Base-by-base conservation (phyloP, 345 rosid species). In the Murraya paniculata region DNA sequence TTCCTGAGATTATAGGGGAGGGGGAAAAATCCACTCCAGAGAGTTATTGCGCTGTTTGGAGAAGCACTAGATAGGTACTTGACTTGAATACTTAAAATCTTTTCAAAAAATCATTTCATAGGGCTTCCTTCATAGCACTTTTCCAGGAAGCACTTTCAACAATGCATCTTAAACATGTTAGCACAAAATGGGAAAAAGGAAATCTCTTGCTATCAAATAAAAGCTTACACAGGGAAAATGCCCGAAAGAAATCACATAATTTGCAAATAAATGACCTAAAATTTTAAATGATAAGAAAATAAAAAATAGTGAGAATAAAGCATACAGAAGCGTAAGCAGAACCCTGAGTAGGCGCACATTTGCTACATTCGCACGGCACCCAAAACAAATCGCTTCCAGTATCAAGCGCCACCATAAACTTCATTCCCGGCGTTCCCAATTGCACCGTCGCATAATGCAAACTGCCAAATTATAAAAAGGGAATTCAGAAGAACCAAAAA, bases 351-450 rank as follows among this genome's bases (percentile, higher is more conserved):
- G 97, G 86, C 14, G 95, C 94, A 72, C 97, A 93, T 85, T 82
- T 83, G 81, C 83, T 88, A 68, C 97, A 90, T 62, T 93, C 92
- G 82, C 99, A 91, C 25, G 99, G 98, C 53, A 95, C 96, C 97
- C 99, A 93, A 69, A 92, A 93, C 80, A 95, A 88, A 77, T 93
- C 96, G 70, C 98, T 93, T 27, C 98, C 94, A 0, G 97, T 89
- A 78, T 91, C 98, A 28, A 91, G 93, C 2, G 98, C 98, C 90
- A 90, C 97, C 92, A 91, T 84, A 78, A 95, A 93, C 86, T 91
- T 92, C 89, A 87, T 77, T 60, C 94, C 96, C 7, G 94, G 99
- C 41, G 92, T 90, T 68, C 98, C 97, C 81, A 93, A 79, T 83
- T 90, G 86, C 82, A 93, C 93, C 72, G 93, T 93, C 68, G 96